These are phyloP conservation scores for Houttuynia cordata DNA, from an alignment of 164 flowering plant species.

Conservation along the genomic window DNA sequence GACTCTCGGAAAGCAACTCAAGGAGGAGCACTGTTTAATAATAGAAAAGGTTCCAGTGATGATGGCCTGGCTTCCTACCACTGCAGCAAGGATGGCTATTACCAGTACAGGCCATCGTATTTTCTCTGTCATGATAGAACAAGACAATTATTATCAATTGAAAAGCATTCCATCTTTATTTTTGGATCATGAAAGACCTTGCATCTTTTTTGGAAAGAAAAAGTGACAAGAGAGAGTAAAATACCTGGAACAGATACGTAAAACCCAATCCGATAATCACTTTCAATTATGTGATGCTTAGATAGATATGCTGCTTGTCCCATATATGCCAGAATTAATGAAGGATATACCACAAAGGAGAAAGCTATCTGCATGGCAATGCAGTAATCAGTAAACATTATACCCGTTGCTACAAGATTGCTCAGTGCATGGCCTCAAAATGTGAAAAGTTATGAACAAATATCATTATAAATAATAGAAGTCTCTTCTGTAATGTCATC, in stretches of 20 bases:
- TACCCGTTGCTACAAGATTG: too few relatives aligned
- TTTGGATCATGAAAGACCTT: too few relatives aligned
- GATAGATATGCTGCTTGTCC: constrained; percentile 92
- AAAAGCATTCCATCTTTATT: too few relatives aligned
- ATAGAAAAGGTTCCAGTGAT: constrained; percentile 96
- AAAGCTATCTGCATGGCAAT: constrained; percentile 61
- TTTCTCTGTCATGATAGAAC: constrained; percentile 28
- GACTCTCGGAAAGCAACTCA: constrained; percentile 83
- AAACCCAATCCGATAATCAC: constrained; percentile 44
- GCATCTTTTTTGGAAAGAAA: not conserved
- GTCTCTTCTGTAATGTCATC: too few relatives aligned
- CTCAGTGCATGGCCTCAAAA: too few relatives aligned
- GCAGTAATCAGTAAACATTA: too few relatives aligned
- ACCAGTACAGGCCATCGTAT: constrained; percentile 74
- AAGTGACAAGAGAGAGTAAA: not conserved
- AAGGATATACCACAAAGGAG: constrained; percentile 71
- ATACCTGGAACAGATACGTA: constrained; percentile 91
- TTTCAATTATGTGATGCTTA: constrained; percentile 34
- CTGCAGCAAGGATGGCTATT: constrained; percentile 86
- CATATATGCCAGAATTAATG: constrained; percentile 82
- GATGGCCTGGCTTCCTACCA: constrained; percentile 90
- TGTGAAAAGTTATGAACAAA: too few relatives aligned
- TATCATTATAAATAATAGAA: too few relatives aligned
- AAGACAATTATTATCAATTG: not conserved
- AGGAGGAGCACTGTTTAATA: constrained; percentile 79